These are phyloP conservation scores for Suillus subalutaceus DNA, from an alignment of 768 basidiomycete species.

Conservation along the genomic window DNA sequence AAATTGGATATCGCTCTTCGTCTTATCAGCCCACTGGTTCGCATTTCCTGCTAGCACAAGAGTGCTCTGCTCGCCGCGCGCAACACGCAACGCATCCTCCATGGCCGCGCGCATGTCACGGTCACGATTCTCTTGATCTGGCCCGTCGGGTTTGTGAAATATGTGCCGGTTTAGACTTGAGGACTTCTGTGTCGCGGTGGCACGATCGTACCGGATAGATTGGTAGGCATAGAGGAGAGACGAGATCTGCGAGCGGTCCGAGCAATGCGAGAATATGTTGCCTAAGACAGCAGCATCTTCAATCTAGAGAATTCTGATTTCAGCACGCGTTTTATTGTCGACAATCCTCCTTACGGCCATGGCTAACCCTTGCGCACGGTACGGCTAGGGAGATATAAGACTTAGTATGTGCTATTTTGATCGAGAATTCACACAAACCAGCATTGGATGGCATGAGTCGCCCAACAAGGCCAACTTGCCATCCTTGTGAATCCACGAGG, in stretches of 20 bases:
- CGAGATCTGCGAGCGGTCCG: slow-evolving; percentile 44
- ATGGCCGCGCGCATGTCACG: slow-evolving; percentile 52
- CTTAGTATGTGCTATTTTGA: background rate
- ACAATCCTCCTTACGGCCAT: slow-evolving; percentile 45
- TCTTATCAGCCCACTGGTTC: slow-evolving; percentile 63
- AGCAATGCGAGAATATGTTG: slow-evolving; percentile 51
- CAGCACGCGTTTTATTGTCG: background rate
- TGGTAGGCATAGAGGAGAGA: slow-evolving; percentile 57
- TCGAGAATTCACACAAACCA: slow-evolving; percentile 29
- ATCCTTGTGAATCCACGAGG: slow-evolving; percentile 49
- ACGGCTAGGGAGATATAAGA: slow-evolving; percentile 38
- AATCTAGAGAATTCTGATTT: slow-evolving; percentile 27
- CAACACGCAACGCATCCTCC: slow-evolving; percentile 38
- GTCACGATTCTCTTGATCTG: slow-evolving; percentile 54
- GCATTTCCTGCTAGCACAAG: slow-evolving; percentile 36
- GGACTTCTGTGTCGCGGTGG: slow-evolving; percentile 50
- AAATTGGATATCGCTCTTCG: slow-evolving; percentile 50
- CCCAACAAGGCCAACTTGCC: slow-evolving; percentile 51
- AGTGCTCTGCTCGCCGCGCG: slow-evolving; percentile 17
- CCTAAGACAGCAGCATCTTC: slow-evolving; percentile 46
- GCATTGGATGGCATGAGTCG: slow-evolving; percentile 61
- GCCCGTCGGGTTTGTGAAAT: slow-evolving; percentile 61
- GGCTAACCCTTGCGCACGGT: slow-evolving; percentile 57
- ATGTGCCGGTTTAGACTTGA: slow-evolving; percentile 53
- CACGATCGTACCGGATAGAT: slow-evolving; percentile 50